Base-by-base conservation (phyloP, 2,329 filamentous ascomycete genomes). In the Septoria petroselini region DNA sequence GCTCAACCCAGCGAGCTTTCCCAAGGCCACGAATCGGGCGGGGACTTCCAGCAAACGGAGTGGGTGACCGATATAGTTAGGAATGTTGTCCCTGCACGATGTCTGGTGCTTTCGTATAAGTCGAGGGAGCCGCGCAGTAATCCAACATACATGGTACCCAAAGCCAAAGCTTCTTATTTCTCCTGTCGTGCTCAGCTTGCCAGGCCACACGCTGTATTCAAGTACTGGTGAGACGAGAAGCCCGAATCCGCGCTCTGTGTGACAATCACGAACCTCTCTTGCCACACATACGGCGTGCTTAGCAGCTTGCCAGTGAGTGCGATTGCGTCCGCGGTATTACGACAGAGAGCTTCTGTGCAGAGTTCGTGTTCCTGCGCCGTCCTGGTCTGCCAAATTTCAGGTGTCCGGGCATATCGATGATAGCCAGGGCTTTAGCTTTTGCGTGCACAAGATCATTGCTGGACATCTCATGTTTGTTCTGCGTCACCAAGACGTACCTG, bases 311-410 rank as follows among this genome's bases (percentile, higher is more conserved):
- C n/a, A n/a, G n/a, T n/a, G n/a, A n/a, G n/a, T n/a, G n/a, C n/a
- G n/a, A n/a, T n/a, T n/a, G n/a, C n/a, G n/a, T n/a, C n/a, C n/a
- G n/a, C n/a, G n/a, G n/a, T n/a, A n/a, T n/a, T n/a, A 18, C 15
- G 7, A 21, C 21, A 21, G 31, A 9, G 14, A 14, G 34, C 12
- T 19, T 7, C 7, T 40, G 7, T 23, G 17, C 23, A 38, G n/a
- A 39, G 35, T 52, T 48, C 19, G 21, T 47, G 34, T 47, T 39
- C 34, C 23, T 39, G 23, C 31, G 18, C 34, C 27, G 42, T 15
- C 43, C 49, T 41, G 27, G 49, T 41, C 42, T 48, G 43, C 48
- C 51, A 46, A 53, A 53, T 42, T 17, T 53, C 37, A 23, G 38
- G 8, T 12, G 7, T 14, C 31, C 46, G 43, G 47, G 35, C n/a